Evolutionary conservation across 257 asterid genomes (phyloP).

Genomic region (Solanum pinnatisectum): DNA sequence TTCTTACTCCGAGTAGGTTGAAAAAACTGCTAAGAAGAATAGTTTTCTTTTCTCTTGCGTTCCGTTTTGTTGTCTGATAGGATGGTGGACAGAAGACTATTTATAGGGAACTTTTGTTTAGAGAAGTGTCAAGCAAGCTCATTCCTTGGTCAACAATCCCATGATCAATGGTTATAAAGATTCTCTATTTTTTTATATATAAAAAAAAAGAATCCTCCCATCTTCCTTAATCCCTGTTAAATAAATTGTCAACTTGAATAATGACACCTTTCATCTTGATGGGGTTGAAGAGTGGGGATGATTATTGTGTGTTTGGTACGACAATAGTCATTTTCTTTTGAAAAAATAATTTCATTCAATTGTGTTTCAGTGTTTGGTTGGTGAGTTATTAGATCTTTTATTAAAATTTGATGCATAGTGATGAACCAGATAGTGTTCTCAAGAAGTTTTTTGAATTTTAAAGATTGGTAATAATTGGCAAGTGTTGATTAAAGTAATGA

Average conservation of each 20-base stretch:
- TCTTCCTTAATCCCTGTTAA: background rate
- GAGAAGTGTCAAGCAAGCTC: background rate
- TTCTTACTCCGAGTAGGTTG: background rate
- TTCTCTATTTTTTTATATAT: background rate
- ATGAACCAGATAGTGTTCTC: background rate
- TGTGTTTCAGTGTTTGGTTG: background rate
- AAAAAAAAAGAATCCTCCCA: background rate
- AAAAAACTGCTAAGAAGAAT: background rate
- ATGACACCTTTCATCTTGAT: background rate
- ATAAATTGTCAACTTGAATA: background rate
- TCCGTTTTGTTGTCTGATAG: background rate
- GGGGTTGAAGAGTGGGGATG: background rate
- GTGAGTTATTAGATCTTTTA: background rate
- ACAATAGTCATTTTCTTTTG: background rate
- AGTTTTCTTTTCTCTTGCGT: background rate
- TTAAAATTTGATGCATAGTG: background rate
- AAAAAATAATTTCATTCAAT: background rate
- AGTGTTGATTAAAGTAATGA: too few relatives aligned
- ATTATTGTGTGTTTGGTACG: background rate
- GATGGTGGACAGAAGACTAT: background rate
- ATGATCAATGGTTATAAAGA: background rate
- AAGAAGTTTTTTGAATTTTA: background rate
- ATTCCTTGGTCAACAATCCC: background rate
- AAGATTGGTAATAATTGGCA: background rate
- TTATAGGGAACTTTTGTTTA: background rate